Base-by-base conservation (phyloP, 495 filamentous ascomycete genomes). In the Aspergillus ostianus region DNA sequence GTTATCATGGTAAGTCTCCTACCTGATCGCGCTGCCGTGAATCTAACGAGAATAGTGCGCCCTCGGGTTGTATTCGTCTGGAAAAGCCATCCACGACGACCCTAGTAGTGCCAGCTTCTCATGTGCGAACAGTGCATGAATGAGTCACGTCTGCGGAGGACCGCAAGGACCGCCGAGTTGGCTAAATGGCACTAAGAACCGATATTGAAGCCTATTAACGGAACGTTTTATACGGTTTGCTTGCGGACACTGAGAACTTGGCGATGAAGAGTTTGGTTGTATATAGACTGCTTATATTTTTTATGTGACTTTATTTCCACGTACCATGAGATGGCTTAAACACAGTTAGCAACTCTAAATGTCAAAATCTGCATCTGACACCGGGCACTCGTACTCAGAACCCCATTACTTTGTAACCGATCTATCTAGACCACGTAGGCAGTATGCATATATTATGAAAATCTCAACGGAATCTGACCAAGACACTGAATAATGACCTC, bases 21-120 rank as follows among this genome's bases (percentile, higher is more conserved):
- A 26, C n/a, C n/a, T n/a, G n/a, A n/a, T n/a, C n/a, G n/a, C n/a
- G n/a, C n/a, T n/a, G n/a, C n/a, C n/a, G n/a, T n/a, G n/a, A n/a
- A n/a, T n/a, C n/a, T 26, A 26, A 26, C 23, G 23, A 30, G 2
- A 27, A 29, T 55, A 71, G 67, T 77, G 76, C 47, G 74, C 68
- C 7, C 65, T 79, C 21, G 76, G 76, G 27, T 58, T 79, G 9
- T 79, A 73, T 59, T 67, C 68, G 6, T 77, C 74, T 27, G 74
- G 74, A 1, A 72, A 73, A 49, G 69, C 74, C 1, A 76, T 79
- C 30, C 74, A 79, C 47, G 70, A 79, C 30, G 63, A 73, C 18
- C 47, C 66, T 12, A 66, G 61, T 23, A 64, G 57, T 9, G 52
- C 59, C 1, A 71, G 68, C 61, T 77, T 72, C 60, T 74, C 71